phyloP scores from a whole-genome alignment of 2,329 filamentous ascomycete genomes.

The Thermochaetoides dissita region DNA sequence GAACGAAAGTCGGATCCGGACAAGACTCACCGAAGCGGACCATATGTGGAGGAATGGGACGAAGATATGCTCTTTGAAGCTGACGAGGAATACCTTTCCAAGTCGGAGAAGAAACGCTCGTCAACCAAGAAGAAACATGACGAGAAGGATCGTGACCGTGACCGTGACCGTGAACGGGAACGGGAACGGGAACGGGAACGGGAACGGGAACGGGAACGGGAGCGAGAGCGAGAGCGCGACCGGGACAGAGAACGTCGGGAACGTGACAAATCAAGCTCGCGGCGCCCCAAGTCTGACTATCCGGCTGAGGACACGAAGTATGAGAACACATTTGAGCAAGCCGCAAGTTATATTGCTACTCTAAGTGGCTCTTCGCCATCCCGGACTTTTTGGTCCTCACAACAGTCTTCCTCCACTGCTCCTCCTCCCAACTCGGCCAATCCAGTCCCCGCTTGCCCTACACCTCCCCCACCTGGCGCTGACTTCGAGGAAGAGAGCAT shows the following conservation, averaged over 20 bases:
- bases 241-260: conserved; percentile 7
- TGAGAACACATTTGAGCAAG: conserved; percentile 4
- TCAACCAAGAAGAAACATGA: conserved; percentile 19
- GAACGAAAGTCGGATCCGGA: conserved; percentile 17
- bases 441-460: background rate
- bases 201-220: conserved; percentile 7
- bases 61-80: conserved; percentile 11
- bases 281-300: conserved; percentile 12
- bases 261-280: conserved; percentile 15
- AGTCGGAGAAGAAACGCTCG: conserved; percentile 17
- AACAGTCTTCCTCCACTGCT: conserved; percentile 3
- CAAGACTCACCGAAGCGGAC: conserved; percentile 16
- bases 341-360: conserved; percentile 11
- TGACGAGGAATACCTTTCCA: conserved; percentile 14
- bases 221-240: conserved; percentile 10
- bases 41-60: conserved; percentile 18
- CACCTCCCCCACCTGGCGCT: conserved; percentile 13
- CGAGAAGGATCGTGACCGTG: conserved; percentile 9
- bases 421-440: conserved; percentile 1
- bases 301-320: conserved; percentile 5
- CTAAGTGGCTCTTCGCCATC: conserved; percentile 5
- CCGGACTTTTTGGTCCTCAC: conserved; percentile 5
- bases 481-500: conserved; percentile 14
- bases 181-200: conserved; percentile 10
- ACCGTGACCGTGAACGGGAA: conserved; percentile 7